Evolutionary conservation across 2,329 filamentous ascomycete genomes (phyloP).

Genomic region (Lizonia empirigonia): DNA sequence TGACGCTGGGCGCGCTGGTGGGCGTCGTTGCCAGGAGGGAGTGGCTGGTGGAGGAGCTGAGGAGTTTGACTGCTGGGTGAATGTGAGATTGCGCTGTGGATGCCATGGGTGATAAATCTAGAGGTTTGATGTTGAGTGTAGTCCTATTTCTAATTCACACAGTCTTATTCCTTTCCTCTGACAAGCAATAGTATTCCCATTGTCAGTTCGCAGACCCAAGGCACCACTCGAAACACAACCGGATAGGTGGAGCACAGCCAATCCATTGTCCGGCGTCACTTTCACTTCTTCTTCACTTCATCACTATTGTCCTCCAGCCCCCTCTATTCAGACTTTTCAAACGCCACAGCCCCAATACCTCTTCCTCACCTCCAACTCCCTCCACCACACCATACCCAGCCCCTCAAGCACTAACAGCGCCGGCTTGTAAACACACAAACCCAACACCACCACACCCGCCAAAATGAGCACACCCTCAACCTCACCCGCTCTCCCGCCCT

Average conservation of each 20-base stretch:
- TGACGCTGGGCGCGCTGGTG: conserved; percentile 17
- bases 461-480: neutral
- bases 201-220: no score
- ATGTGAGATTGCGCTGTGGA: no score
- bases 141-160: no score
- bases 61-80: conserved; percentile 8
- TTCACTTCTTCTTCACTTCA: conserved; percentile 24
- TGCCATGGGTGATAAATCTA: no score
- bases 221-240: neutral
- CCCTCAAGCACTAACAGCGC: no score
- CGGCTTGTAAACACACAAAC: neutral
- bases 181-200: neutral
- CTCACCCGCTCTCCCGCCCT: conserved; percentile 10
- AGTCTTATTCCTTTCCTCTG: no score
- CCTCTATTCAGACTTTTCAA: conserved; percentile 10
- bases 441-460: neutral
- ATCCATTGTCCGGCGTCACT: conserved; percentile 10
- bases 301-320: conserved; percentile 11
- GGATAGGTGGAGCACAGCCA: conserved; percentile 1
- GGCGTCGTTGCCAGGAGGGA: conserved; percentile 23
- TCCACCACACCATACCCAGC: neutral
- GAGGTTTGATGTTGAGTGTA: no score
- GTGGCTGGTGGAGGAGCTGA: conserved; percentile 22
- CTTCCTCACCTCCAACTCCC: neutral
- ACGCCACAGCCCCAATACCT: neutral